These are phyloP conservation scores for Citrus cavaleriei DNA, from an alignment of 345 rosid species.

Conservation along the genomic window DNA sequence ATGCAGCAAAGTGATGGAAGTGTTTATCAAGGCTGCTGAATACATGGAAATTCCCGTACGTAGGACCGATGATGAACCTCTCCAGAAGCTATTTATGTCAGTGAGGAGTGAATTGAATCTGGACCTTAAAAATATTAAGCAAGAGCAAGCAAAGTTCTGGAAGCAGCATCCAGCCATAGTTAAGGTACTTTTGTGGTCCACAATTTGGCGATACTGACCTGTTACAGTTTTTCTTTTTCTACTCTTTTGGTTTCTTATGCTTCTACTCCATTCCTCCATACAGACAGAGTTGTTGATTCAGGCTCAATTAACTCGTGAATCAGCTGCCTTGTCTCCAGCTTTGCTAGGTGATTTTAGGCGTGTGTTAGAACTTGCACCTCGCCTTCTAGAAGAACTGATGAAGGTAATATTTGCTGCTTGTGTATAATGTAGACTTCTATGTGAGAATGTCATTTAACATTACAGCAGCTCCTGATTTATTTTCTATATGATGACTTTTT, in stretches of 20 bases:
- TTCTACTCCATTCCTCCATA: slow-evolving; percentile 10
- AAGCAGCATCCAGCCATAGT: slow-evolving; percentile 97
- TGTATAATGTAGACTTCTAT: slow-evolving; percentile 10
- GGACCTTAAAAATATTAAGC: slow-evolving; percentile 93
- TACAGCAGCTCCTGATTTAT: not conserved
- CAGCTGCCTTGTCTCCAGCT: slow-evolving; percentile 71
- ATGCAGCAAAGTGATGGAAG: slow-evolving; percentile 97
- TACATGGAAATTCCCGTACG: slow-evolving; percentile 96
- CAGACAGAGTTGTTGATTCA: slow-evolving; percentile 98
- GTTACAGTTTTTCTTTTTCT: not conserved
- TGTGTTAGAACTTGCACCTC: slow-evolving; percentile 90
- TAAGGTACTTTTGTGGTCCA: slow-evolving; percentile 49
- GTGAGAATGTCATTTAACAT: not conserved
- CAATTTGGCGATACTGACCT: slow-evolving; percentile 4
- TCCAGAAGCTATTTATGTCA: slow-evolving; percentile 90
- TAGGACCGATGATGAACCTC: slow-evolving; percentile 92
- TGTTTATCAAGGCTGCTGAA: slow-evolving; percentile 95
- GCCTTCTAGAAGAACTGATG: slow-evolving; percentile 91
- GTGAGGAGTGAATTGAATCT: slow-evolving; percentile 96
- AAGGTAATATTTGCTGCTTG: slow-evolving; percentile 48
- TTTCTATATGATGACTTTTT: not conserved
- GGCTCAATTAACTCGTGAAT: slow-evolving; percentile 88
- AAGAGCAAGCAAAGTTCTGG: slow-evolving; percentile 99
- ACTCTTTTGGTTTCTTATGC: slow-evolving; percentile 6
- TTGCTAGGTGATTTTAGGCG: slow-evolving; percentile 77